phyloP scores from a whole-genome alignment of 139 green algal genomes.

The Eudorina sp. region DNA sequence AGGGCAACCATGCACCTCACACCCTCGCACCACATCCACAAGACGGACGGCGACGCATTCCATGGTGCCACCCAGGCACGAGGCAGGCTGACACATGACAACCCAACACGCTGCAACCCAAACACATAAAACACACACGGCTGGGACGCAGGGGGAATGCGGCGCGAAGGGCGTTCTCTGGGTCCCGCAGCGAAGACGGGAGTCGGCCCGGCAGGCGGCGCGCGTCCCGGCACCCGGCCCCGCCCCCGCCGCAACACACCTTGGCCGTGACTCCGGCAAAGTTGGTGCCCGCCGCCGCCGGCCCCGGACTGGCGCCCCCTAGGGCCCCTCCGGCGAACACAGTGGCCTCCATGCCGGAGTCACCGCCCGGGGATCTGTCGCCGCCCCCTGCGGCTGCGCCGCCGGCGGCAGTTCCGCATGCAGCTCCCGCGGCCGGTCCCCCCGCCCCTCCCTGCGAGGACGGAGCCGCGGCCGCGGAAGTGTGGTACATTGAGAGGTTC shows the following conservation, averaged over 20 bases:
- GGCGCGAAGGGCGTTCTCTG: no score
- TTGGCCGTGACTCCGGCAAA: background rate
- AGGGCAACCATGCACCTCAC: no score
- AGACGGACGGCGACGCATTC: no score
- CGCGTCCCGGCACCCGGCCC: no score
- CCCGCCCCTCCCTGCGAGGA: background rate
- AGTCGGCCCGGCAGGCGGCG: background rate
- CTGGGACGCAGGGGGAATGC: no score
- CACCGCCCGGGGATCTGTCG: background rate
- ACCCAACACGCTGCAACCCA: no score
- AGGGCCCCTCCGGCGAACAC: background rate
- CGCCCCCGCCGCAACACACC: background rate
- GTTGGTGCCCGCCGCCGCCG: background rate
- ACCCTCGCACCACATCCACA: no score
- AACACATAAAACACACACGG: no score
- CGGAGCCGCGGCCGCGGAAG: background rate
- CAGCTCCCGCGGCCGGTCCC: constrained; percentile 42
- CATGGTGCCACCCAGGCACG: no score
- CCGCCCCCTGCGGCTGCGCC: background rate
- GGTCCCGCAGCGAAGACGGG: no score
- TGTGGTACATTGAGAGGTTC: no score
- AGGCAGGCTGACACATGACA: no score
- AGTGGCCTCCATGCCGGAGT: background rate
- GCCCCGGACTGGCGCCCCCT: background rate
- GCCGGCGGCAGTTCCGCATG: constrained; percentile 35